These are phyloP conservation scores for Neonectria magnoliae DNA, from an alignment of 2,329 filamentous ascomycete species.

Conservation along the genomic window DNA sequence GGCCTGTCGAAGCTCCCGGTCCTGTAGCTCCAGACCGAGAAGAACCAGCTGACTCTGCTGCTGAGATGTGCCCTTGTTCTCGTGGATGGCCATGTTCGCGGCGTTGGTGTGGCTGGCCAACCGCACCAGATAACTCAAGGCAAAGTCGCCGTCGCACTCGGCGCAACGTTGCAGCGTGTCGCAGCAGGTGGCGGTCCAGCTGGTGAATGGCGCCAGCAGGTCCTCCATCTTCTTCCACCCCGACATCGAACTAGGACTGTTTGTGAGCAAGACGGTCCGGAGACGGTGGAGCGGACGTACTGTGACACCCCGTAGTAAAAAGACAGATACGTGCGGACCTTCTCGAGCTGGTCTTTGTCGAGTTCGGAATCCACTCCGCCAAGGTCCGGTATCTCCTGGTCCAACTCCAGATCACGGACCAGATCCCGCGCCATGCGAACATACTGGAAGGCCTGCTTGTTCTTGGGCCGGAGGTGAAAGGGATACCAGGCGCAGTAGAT, in stretches of 20 bases:
- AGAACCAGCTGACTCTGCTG: conserved; percentile 57
- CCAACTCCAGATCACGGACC: conserved; percentile 60
- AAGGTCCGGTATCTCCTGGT: conserved; percentile 47
- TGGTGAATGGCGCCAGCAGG: conserved; percentile 48
- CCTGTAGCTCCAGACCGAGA: conserved; percentile 59
- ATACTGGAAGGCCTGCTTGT: conserved; percentile 61
- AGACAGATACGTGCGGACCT: conserved; percentile 57
- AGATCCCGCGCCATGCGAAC: conserved; percentile 63
- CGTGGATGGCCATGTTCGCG: conserved; percentile 46
- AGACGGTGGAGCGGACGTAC: conserved; percentile 44
- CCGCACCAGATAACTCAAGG: conserved; percentile 56
- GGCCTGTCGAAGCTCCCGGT: conserved; percentile 50
- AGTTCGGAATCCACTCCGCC: conserved; percentile 4
- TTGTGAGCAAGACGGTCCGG: conserved; percentile 23
- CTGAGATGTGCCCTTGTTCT: conserved; percentile 43
- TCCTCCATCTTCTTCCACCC: conserved; percentile 50
- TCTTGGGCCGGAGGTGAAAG: conserved; percentile 63
- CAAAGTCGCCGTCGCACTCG: conserved; percentile 51
- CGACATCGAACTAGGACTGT: conserved; percentile 47
- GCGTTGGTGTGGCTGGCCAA: conserved; percentile 54
- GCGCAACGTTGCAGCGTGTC: conserved; percentile 53
- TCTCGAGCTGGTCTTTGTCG: conserved; percentile 47
- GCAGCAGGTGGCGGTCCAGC: conserved; percentile 58
- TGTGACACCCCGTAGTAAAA: conserved; percentile 56
- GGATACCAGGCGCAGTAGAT: conserved; percentile 70